phyloP scores from a whole-genome alignment of 495 filamentous ascomycete species.

The Hypoxylon subgilvum region DNA sequence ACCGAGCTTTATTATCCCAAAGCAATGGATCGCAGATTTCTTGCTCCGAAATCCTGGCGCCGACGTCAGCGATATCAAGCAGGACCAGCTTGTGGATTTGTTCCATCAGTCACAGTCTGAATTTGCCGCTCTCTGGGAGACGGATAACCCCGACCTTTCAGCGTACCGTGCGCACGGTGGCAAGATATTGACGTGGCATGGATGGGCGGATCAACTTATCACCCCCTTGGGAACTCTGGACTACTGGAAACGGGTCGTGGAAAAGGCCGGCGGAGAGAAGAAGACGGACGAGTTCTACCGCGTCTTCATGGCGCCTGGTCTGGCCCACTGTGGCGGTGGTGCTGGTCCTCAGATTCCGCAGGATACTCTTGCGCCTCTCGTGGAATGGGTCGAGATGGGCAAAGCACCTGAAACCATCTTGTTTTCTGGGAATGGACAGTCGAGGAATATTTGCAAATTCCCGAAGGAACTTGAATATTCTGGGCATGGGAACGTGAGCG shows the following conservation, averaged over 20 bases:
- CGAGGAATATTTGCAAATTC: constrained; percentile 34
- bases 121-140: constrained; percentile 46
- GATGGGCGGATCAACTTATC: constrained; percentile 52
- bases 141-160: constrained; percentile 47
- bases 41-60: constrained; percentile 28
- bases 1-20: constrained; percentile 17
- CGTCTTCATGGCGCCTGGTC: constrained; percentile 65
- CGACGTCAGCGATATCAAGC: constrained; percentile 29
- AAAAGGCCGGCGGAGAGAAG: constrained; percentile 50
- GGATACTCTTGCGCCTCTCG: constrained; percentile 50
- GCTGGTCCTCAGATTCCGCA: constrained; percentile 50
- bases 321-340: constrained; percentile 44
- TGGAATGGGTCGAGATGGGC: constrained; percentile 57
- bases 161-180: constrained; percentile 51
- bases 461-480: constrained; percentile 24
- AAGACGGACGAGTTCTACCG: constrained; percentile 64
- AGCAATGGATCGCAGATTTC: constrained; percentile 36
- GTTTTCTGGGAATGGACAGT: constrained; percentile 28
- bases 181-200: constrained; percentile 61
- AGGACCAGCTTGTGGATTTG: constrained; percentile 37
- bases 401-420: constrained; percentile 40
- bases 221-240: constrained; percentile 42
- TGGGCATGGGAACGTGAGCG: constrained; percentile 21
- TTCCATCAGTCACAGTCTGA: constrained; percentile 40
- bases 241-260: constrained; percentile 50